phyloP scores from a whole-genome alignment of 2,329 filamentous ascomycete genomes.

The Dactylonectria macrodidyma region DNA sequence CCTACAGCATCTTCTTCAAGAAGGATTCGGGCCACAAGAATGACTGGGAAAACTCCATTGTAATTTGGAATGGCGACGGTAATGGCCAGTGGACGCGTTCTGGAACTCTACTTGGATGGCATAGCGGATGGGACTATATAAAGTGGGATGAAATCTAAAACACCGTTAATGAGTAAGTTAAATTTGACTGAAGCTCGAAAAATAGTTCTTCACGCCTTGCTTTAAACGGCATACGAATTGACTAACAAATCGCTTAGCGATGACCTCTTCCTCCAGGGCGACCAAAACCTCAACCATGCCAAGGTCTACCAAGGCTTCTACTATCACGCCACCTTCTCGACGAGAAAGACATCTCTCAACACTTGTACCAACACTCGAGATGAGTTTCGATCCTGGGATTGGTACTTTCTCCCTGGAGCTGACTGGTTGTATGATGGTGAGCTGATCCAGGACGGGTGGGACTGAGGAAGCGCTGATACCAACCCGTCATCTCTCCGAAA shows the following conservation, averaged over 20 bases:
- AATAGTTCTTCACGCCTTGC: neutral
- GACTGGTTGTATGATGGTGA: conserved; percentile 23
- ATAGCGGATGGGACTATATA: conserved; percentile 20
- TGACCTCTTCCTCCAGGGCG: conserved; percentile 16
- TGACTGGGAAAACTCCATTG: conserved; percentile 44
- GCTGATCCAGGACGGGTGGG: conserved; percentile 23
- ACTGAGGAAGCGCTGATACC: conserved; percentile 25
- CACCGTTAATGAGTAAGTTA: conserved; percentile 38
- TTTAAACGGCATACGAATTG: too few species aligned
- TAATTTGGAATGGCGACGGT: conserved; percentile 37
- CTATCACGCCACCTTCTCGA: conserved; percentile 29
- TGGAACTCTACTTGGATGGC: conserved; percentile 27
- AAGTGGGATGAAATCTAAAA: conserved; percentile 40
- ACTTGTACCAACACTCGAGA: conserved; percentile 21
- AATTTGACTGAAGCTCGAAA: neutral
- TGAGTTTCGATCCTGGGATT: conserved; percentile 28
- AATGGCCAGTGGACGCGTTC: conserved; percentile 31
- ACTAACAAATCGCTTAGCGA: conserved; percentile 8
- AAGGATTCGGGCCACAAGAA: conserved; percentile 45
- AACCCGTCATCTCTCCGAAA: conserved; percentile 24
- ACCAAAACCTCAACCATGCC: conserved; percentile 25
- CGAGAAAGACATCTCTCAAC: conserved; percentile 23
- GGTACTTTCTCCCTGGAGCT: conserved; percentile 22
- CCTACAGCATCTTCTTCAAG: conserved; percentile 46
- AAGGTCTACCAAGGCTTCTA: conserved; percentile 30